A percentile compares a stretch with the other conserved stretches of the same genome.
Conservation (phyloP, 805 yeast genomes). For the Candida xiaguanensis region DNA sequence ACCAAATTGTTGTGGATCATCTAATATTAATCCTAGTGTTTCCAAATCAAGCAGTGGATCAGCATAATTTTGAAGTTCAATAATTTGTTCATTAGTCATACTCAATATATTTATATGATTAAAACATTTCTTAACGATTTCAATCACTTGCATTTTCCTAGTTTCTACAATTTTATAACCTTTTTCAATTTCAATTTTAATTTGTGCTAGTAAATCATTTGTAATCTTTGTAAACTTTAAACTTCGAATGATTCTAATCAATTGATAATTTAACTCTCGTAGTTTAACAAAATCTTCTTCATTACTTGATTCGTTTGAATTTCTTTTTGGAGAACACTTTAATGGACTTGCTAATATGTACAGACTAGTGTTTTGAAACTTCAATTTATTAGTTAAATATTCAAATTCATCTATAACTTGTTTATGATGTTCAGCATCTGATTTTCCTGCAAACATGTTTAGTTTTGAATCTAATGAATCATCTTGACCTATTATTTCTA, state of each 20-base stretch:
- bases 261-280: slow-evolving; percentile 34
- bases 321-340: slow-evolving; percentile 9
- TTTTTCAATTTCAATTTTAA: slow-evolving; percentile 23
- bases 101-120: slow-evolving; percentile 23
- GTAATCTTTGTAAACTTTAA: slow-evolving; percentile 37
- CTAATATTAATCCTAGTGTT: slow-evolving; percentile 31
- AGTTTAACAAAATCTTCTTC: slow-evolving; percentile 22
- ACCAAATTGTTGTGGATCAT: slow-evolving; percentile 39
- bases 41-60: slow-evolving; percentile 36
- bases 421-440: slow-evolving; percentile 29
- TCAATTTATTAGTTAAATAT: slow-evolving; percentile 17
- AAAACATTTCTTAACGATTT: slow-evolving; percentile 22
- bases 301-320: slow-evolving; percentile 2
- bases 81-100: slow-evolving; percentile 29
- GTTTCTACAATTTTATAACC: slow-evolving; percentile 22
- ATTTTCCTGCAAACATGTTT: slow-evolving; percentile 22
- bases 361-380: slow-evolving; percentile 14
- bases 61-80: slow-evolving; percentile 24
- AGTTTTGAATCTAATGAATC: slow-evolving; percentile 14
- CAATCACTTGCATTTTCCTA: slow-evolving; percentile 22
- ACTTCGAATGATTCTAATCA: slow-evolving; percentile 32
- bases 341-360: slow-evolving; percentile 31
- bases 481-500: slow-evolving; percentile 25
- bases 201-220: slow-evolving; percentile 19
- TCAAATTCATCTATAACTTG: slow-evolving; percentile 31